Conservation (phyloP, 164 flowering plant genomes). For the Echeveria elegans region DNA sequence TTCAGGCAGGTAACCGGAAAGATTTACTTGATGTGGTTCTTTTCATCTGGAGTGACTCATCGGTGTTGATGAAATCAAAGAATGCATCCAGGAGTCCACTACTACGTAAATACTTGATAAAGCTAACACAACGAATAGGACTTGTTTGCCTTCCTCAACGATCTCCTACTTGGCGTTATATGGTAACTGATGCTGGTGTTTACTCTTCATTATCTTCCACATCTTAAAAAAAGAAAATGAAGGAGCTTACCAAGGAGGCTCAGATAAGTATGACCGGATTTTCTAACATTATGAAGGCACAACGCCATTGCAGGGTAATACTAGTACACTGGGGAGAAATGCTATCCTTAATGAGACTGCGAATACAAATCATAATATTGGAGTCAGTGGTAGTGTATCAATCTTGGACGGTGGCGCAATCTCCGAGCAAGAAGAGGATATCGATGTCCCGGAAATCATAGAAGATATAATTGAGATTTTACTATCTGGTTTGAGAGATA, state of each 20-base stretch:
- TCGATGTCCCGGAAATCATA: constrained; percentile 83
- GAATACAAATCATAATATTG: constrained; percentile 16
- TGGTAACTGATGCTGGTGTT: constrained; percentile 39
- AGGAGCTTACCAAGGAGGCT: neutral
- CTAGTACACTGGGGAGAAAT: constrained; percentile 45
- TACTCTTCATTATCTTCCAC: neutral
- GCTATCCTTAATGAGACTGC: constrained; percentile 19
- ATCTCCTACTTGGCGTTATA: constrained; percentile 71
- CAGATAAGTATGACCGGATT: neutral
- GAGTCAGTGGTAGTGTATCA: constrained; percentile 14
- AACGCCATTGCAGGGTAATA: constrained; percentile 39
- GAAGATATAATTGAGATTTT: constrained; percentile 87
- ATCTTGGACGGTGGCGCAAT: constrained; percentile 17
- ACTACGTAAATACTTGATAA: constrained; percentile 81
- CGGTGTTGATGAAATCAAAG: constrained; percentile 47
- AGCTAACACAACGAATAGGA: constrained; percentile 78
- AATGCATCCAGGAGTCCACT: constrained; percentile 69
- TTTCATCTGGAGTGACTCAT: constrained; percentile 56
- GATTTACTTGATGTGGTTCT: constrained; percentile 53
- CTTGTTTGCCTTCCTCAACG: constrained; percentile 74
- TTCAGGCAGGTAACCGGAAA: constrained; percentile 67
- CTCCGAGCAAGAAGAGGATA: constrained; percentile 52
- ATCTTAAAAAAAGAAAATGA: neutral
- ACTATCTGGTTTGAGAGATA: constrained; percentile 75
- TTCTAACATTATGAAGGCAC: neutral